Evolutionary conservation across 2,329 filamentous ascomycete genomes (phyloP), one percentile per base, ranked within the genome.

Genomic region (Thyridium curvatum): DNA sequence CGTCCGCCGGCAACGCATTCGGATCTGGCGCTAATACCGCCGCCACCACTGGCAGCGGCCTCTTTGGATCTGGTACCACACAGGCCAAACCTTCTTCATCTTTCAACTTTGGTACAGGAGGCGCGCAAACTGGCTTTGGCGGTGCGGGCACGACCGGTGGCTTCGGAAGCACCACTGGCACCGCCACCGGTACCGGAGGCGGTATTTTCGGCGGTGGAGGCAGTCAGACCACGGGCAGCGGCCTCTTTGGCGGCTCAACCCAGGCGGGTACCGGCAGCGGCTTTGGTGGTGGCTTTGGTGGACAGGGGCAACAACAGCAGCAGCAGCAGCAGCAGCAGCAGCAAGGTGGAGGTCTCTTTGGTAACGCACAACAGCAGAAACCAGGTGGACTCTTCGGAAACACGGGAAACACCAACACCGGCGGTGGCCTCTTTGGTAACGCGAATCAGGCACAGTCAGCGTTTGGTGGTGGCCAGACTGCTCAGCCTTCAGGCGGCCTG

Each of bases 151-250:
- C 46, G 47, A 47, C 43, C 37, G 56, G 49, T 21, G 59, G 49
- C 7, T 54, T 54, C 30, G 55, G 60, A 17, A 43, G 59, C 8
- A 18, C 18, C 14, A 36, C 38, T 4, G 32, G 18, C 14, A 37
- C 41, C 9, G 60, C 58, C 12, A 50, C 53, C 3, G 53, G 59
- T 6, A 51, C 21, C 21, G 21, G 21, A 26, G 10, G 50, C 21
- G 55, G 56, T 16, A 54, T 65, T 12, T 79, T 78, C 48, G 73
- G 74, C 34, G 59, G 60, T 42, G 58, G 52, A 30, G 56, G 64
- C 1, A 39, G 44, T 12, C 43, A 47, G 14, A 43, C 32, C 10
- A 50, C 53, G 4, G 53, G 59, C 6, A 51, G 51, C 21, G 55
- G 56, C 16, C 55, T 65, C 12, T 79, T 78, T 48, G 73, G 74